phyloP scores from a whole-genome alignment of 2,329 filamentous ascomycete species.

The Canariomyces notabilis region DNA sequence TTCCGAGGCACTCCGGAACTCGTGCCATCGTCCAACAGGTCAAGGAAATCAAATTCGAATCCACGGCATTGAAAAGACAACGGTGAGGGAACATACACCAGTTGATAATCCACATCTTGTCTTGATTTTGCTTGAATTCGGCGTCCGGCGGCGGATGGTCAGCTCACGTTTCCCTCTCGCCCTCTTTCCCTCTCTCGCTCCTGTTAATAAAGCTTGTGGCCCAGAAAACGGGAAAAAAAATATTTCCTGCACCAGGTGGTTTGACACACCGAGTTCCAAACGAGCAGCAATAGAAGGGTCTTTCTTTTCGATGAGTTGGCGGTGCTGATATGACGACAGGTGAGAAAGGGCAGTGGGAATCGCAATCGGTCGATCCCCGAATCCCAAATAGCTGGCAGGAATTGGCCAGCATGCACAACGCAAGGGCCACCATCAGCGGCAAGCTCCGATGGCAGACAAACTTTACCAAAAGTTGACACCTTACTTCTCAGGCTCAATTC shows the following conservation, averaged over 20 bases:
- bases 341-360: conserved; percentile 1
- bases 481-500: background rate
- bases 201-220: too few relatives aligned
- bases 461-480: background rate
- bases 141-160: background rate
- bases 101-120: conserved; percentile 86
- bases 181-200: background rate
- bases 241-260: too few relatives aligned
- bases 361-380: conserved; percentile 5
- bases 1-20: too few relatives aligned
- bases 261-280: too few relatives aligned
- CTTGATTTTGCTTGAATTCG: background rate
- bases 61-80: conserved; percentile 13
- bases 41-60: background rate
- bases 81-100: conserved; percentile 65
- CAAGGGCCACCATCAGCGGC: conserved; percentile 12
- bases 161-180: background rate
- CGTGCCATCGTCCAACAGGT: background rate
- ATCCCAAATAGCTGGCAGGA: conserved; percentile 17
- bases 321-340: conserved; percentile 4
- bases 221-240: too few relatives aligned
- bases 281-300: background rate
- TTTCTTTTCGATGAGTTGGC: background rate
- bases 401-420: conserved; percentile 17
- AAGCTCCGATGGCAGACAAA: too few relatives aligned